Conservation (phyloP, 441 rosid genomes). For the Melastoma candidum region DNA sequence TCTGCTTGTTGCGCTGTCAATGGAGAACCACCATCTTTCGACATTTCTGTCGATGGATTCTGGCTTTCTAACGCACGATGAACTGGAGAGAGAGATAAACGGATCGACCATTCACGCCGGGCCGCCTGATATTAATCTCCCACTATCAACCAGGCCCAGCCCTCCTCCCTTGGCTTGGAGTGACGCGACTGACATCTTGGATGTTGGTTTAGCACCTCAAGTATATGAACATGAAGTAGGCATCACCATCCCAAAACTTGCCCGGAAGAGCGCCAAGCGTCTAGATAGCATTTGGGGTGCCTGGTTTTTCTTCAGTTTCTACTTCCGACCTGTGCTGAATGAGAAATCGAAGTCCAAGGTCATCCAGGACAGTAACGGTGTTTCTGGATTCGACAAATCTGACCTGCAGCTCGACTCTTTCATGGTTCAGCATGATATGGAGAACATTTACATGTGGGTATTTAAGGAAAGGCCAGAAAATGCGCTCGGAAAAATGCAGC, state of each 20-base stretch:
- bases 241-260: conserved; percentile 51
- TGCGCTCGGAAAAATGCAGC: conserved; percentile 89
- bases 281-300: conserved; percentile 94
- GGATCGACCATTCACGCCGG: conserved; percentile 41
- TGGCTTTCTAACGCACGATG: conserved; percentile 58
- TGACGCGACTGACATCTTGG: conserved; percentile 61
- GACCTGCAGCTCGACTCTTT: conserved; percentile 73
- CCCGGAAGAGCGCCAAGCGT: conserved; percentile 60
- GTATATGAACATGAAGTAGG: conserved; percentile 53
- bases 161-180: conserved; percentile 60
- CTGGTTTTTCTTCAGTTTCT: conserved; percentile 83
- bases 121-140: conserved; percentile 85
- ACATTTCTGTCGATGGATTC: conserved; percentile 87
- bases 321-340: conserved; percentile 72
- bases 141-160: conserved; percentile 58
- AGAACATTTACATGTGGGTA: conserved; percentile 94
- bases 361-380: conserved; percentile 51
- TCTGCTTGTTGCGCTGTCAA: conserved; percentile 48
- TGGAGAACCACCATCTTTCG: conserved; percentile 81
- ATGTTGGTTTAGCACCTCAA: conserved; percentile 64
- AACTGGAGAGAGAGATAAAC: conserved; percentile 60
- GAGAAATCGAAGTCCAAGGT: conserved; percentile 68
- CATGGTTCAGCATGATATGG: conserved; percentile 93
- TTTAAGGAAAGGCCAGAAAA: conserved; percentile 84
- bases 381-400: conserved; percentile 72